Conservation (phyloP, 768 basidiomycete genomes). For the Suillus ampliporus region DNA sequence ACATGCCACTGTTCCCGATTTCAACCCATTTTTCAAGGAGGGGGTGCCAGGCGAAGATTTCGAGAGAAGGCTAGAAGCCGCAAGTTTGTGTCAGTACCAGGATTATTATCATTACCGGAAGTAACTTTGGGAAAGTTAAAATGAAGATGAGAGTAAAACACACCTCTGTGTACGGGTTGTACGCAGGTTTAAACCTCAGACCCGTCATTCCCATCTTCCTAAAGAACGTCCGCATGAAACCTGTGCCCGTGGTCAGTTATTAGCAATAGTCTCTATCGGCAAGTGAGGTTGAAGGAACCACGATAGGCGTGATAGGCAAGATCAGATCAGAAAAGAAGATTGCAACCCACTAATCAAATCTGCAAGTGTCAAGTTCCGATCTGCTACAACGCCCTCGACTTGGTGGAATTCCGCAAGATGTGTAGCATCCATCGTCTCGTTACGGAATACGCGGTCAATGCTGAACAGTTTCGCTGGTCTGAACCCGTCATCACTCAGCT, state of each 20-base stretch:
- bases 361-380: slow-evolving; percentile 88
- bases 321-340: neutral
- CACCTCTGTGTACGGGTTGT: slow-evolving; percentile 98
- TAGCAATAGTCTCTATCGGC: too few relatives aligned
- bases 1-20: slow-evolving; percentile 99
- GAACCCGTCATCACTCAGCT: slow-evolving; percentile 68
- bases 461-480: slow-evolving; percentile 93
- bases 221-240: slow-evolving; percentile 99
- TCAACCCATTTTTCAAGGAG: slow-evolving; percentile 95
- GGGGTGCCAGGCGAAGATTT: slow-evolving; percentile 98
- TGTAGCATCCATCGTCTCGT: slow-evolving; percentile 98
- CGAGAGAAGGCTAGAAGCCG: slow-evolving; percentile 78
- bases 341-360: slow-evolving; percentile 83
- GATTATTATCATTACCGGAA: neutral
- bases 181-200: slow-evolving; percentile 97
- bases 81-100: slow-evolving; percentile 6
- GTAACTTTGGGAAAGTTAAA: too few relatives aligned
- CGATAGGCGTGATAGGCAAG: neutral
- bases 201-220: slow-evolving; percentile 95
- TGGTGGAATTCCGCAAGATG: slow-evolving; percentile 99
- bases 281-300: neutral
- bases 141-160: slow-evolving; percentile 12
- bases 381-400: slow-evolving; percentile 99
- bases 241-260: slow-evolving; percentile 42
- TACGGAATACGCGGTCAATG: slow-evolving; percentile 98